Percentiles rank a stretch among this genome's conserved stretches.
These are phyloP conservation scores for Beauveria pseudobassiana DNA, from an alignment of 2,329 filamentous ascomycete genomes.

Conservation along the genomic window DNA sequence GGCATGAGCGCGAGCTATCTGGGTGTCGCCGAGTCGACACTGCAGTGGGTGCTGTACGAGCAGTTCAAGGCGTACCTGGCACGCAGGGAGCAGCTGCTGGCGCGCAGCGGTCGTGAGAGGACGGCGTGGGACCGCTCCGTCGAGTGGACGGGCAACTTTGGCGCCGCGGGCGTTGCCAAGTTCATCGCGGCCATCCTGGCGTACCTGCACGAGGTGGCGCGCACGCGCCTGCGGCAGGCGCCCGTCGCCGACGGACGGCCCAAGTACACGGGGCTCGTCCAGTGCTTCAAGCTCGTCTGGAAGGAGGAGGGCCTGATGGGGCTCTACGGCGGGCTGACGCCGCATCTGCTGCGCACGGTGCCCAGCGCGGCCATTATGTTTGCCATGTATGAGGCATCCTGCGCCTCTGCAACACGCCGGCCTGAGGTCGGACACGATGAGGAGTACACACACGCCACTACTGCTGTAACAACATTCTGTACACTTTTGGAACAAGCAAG, in stretches of 20 bases:
- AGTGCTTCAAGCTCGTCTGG: conserved; percentile 83
- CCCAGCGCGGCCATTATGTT: conserved; percentile 96
- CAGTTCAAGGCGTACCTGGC: conserved; percentile 75
- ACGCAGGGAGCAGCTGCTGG: conserved; percentile 52
- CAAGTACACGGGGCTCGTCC: conserved; percentile 82
- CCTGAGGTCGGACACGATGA: conserved; percentile 15
- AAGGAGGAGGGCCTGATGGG: conserved; percentile 81
- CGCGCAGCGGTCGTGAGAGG: conserved; percentile 51
- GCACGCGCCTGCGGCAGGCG: conserved; percentile 78
- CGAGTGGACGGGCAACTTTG: conserved; percentile 70
- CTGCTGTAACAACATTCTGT: conserved; percentile 7
- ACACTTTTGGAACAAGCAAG: background rate
- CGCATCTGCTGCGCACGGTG: conserved; percentile 84
- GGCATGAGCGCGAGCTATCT: conserved; percentile 88
- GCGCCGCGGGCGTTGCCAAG: conserved; percentile 77
- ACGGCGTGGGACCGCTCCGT: conserved; percentile 68
- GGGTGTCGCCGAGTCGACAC: conserved; percentile 79
- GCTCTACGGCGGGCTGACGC: conserved; percentile 84
- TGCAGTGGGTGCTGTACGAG: conserved; percentile 94
- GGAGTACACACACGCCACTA: background rate
- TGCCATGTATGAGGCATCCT: conserved; percentile 67
- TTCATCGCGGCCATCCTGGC: conserved; percentile 75
- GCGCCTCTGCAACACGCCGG: conserved; percentile 35
- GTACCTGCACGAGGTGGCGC: conserved; percentile 87
- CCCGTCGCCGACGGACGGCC: conserved; percentile 63